Conservation (phyloP, 805 yeast genomes). For the Brettanomyces sp. region DNA sequence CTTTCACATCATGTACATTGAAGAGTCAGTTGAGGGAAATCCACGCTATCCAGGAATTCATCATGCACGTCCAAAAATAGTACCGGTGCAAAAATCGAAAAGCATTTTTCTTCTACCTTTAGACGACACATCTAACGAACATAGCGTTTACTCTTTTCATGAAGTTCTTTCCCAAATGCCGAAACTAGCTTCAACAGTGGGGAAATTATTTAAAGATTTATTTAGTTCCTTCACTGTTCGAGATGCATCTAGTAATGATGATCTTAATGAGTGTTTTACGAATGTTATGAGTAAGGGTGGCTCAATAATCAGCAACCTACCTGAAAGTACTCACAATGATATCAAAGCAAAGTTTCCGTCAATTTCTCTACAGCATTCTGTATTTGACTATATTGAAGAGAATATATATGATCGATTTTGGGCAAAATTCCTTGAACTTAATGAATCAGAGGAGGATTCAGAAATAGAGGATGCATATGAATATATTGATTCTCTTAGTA, state of each 20-base stretch:
- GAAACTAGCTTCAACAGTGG: conserved; percentile 26
- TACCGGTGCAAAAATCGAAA: neutral
- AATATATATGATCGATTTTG: conserved; percentile 62
- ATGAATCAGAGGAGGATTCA: conserved; percentile 8
- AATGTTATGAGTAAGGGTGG: conserved; percentile 23
- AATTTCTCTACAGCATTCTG: conserved; percentile 37
- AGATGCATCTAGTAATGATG: conserved; percentile 17
- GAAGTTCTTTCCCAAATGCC: conserved; percentile 33
- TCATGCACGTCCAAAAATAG: conserved; percentile 1
- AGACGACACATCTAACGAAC: neutral
- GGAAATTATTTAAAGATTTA: conserved; percentile 28
- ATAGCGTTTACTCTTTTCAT: conserved; percentile 22
- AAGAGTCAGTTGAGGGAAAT: conserved; percentile 42
- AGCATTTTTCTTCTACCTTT: neutral
- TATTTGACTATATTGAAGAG: conserved; percentile 65
- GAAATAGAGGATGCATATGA: conserved; percentile 22
- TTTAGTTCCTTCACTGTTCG: conserved; percentile 30
- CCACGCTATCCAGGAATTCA: conserved; percentile 16
- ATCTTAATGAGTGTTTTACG: conserved; percentile 22
- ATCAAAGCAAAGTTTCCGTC: conserved; percentile 15
- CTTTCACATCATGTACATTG: conserved; percentile 50
- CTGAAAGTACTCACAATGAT: conserved; percentile 18
- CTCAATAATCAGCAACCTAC: conserved; percentile 24
- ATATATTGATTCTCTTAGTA: conserved; percentile 30
- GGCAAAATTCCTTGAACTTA: conserved; percentile 28